A percentile compares a stretch with the other conserved stretches of the same genome.
Evolutionary conservation across 2,329 filamentous ascomycete species (phyloP).

Genomic region (Apiospora aurea): DNA sequence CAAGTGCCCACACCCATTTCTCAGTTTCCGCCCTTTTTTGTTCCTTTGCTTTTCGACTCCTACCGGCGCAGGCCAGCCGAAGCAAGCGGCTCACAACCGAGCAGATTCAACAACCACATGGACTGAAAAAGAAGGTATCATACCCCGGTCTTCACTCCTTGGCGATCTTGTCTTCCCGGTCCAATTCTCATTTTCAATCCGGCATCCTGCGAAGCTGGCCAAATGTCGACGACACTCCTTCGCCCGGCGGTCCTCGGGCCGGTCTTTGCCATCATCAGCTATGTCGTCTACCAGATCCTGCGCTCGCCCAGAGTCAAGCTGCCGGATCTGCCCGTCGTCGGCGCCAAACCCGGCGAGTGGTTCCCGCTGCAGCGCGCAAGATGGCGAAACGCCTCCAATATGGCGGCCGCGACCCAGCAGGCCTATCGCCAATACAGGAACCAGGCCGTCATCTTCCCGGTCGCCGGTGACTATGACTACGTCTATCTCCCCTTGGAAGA

Average conservation of each 20-base stretch:
- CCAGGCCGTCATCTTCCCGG: conserved; percentile 38
- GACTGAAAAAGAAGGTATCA: background rate
- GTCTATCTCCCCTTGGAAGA: conserved; percentile 40
- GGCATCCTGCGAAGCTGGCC: background rate
- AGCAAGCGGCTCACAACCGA: too few relatives aligned
- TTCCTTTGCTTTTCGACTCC: too few relatives aligned
- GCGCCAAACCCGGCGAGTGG: conserved; percentile 43
- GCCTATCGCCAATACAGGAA: conserved; percentile 38
- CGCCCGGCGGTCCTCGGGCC: conserved; percentile 39
- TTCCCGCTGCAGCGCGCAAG: conserved; percentile 40
- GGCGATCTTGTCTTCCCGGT: background rate
- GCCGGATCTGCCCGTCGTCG: conserved; percentile 41
- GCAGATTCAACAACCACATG: too few relatives aligned
- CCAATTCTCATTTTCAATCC: background rate
- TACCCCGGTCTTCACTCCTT: background rate
- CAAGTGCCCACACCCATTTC: background rate
- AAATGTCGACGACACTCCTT: background rate
- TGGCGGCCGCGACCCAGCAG: conserved; percentile 36
- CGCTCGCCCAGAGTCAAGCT: conserved; percentile 32
- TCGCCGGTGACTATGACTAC: conserved; percentile 32
- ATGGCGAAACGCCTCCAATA: conserved; percentile 42
- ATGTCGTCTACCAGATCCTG: conserved; percentile 38
- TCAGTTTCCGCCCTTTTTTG: too few relatives aligned
- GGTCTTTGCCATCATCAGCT: conserved; percentile 33
- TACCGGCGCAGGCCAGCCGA: too few relatives aligned